Evolutionary conservation across 2,329 filamentous ascomycete genomes (phyloP).

Genomic region (Aspergillus fructus): DNA sequence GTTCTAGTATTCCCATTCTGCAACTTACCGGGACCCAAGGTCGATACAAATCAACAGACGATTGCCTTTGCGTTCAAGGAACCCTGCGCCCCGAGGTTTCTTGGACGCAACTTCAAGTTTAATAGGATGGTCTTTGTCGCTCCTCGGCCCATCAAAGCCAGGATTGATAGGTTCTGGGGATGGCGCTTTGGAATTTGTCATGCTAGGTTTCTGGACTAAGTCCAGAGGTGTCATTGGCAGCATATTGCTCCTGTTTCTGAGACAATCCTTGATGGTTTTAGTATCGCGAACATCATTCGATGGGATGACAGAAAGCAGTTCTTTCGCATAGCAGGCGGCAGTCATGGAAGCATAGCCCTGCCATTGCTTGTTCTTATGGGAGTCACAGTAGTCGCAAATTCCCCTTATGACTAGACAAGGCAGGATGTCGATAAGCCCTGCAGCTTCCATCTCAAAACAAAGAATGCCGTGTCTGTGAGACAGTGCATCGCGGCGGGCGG

Average conservation of each 20-base stretch:
- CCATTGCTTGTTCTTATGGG: not conserved
- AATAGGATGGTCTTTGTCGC: too few relatives aligned
- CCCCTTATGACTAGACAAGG: not conserved
- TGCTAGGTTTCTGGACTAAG: too few relatives aligned
- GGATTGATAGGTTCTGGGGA: too few relatives aligned
- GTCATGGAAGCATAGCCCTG: not conserved
- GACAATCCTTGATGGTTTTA: not conserved
- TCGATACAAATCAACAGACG: not conserved
- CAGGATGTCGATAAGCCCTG: not conserved
- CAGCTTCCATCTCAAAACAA: not conserved
- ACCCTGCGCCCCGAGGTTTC: too few relatives aligned
- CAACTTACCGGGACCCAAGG: constrained; percentile 1
- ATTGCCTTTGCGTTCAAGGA: too few relatives aligned
- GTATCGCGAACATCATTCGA: not conserved
- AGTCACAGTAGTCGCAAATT: not conserved
- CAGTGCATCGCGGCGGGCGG: not conserved
- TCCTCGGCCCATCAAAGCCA: too few relatives aligned
- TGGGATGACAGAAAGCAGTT: not conserved
- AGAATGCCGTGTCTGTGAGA: not conserved
- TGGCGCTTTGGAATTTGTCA: too few relatives aligned
- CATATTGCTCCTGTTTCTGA: too few relatives aligned
- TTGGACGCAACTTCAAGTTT: too few relatives aligned
- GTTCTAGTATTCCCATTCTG: too few relatives aligned
- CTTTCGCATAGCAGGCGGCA: not conserved
- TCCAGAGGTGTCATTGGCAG: too few relatives aligned